These are phyloP conservation scores for Botrytis squamosa DNA, from an alignment of 2,329 filamentous ascomycete genomes.

Conservation along the genomic window DNA sequence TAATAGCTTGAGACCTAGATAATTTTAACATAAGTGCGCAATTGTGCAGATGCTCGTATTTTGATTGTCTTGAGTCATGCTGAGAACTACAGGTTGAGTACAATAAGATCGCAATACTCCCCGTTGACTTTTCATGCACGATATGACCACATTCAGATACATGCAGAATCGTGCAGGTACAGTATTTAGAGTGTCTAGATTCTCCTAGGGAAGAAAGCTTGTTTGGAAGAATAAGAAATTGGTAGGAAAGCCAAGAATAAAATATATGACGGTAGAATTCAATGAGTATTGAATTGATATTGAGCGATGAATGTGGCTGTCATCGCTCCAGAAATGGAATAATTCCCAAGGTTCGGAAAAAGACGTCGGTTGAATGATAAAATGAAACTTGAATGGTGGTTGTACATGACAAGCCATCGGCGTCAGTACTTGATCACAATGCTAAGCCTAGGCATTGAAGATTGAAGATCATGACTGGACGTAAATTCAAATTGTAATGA, in stretches of 20 bases:
- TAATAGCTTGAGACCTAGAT: background rate
- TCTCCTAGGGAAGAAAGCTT: slow-evolving; percentile 2
- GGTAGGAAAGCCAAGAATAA: slow-evolving; percentile 4
- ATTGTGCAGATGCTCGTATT: background rate
- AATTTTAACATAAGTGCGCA: background rate
- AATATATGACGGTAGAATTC: background rate
- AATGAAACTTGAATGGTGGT: background rate
- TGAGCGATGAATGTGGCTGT: slow-evolving; percentile 11
- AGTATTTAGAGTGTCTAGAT: background rate
- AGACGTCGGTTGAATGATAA: background rate
- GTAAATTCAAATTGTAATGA: background rate
- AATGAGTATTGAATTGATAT: background rate
- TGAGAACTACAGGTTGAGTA: background rate
- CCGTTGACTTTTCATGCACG: slow-evolving; percentile 2
- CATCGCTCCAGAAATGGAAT: background rate
- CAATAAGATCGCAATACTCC: background rate
- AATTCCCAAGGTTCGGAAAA: background rate
- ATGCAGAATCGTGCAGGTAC: slow-evolving; percentile 22
- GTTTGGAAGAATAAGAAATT: background rate
- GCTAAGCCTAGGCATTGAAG: slow-evolving; percentile 1
- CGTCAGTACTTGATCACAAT: background rate
- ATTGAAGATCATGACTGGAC: background rate
- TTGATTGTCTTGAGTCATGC: background rate
- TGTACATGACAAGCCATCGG: background rate
- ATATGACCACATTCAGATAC: slow-evolving; percentile 13